phyloP scores from a whole-genome alignment of 352 stramenopile genomes.

The Globisporangium solare region DNA sequence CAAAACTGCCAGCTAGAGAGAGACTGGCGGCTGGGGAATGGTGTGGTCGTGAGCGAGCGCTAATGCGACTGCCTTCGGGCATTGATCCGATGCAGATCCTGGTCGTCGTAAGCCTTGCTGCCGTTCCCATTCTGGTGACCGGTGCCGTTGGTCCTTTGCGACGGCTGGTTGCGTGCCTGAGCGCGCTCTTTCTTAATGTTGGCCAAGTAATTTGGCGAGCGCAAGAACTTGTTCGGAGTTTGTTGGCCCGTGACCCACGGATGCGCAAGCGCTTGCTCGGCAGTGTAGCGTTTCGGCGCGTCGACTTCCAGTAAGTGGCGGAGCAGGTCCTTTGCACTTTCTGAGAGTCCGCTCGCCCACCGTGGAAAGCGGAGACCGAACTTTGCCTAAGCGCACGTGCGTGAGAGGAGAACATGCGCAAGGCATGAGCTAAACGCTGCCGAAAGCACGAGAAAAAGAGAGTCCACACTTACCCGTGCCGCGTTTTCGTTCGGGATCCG shows the following conservation, averaged over 20 bases:
- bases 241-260: conserved; percentile 84
- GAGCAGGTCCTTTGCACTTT: conserved; percentile 83
- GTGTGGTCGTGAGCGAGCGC: too few species aligned
- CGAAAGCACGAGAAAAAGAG: conserved; percentile 13
- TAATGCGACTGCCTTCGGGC: conserved; percentile 66
- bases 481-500: conserved; percentile 77
- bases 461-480: conserved; percentile 35
- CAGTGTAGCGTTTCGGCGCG: conserved; percentile 69
- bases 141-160: conserved; percentile 16
- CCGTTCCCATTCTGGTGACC: background rate
- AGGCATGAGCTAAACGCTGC: background rate
- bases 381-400: conserved; percentile 57
- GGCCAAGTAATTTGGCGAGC: conserved; percentile 83
- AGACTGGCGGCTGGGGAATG: background rate
- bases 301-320: conserved; percentile 82
- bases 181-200: conserved; percentile 72
- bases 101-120: conserved; percentile 10
- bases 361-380: conserved; percentile 93
- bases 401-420: background rate
- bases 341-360: conserved; percentile 88
- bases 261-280: conserved; percentile 76
- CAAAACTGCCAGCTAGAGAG: background rate
- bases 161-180: conserved; percentile 12
- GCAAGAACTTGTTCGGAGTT: conserved; percentile 84
- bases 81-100: conserved; percentile 26